Base-by-base conservation (phyloP, 2,329 filamentous ascomycete genomes). In the Xylaria multiplex region DNA sequence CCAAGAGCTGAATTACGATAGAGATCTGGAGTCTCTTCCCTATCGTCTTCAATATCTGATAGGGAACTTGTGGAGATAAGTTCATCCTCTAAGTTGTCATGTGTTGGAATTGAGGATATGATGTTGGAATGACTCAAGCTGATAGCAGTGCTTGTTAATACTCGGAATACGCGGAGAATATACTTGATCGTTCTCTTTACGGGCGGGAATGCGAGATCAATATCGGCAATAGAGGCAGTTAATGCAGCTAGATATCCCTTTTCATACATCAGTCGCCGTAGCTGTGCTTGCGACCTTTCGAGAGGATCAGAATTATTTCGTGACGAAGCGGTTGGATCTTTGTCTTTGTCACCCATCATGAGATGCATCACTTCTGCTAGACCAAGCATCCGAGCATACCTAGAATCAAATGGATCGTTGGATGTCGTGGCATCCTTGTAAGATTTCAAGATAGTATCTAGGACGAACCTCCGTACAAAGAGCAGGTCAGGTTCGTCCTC, bases 221-320 rank as follows among this genome's bases (percentile, higher is more conserved):
- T 91, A 74, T 99, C 96, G 19, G 96, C 93, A 72, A 99, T 94
- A 0, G 96, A 97, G 13, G 90, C 88, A 1, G 96, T 98, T 65
- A 99, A 81, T 54, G 95, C 91, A 27, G 92, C 88, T 67, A 98
- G 90, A 77, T 96, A 97, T 62, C 96, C 93, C 81, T 98, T 99
- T 80, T 99, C 96, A 74, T 97, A 98, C 96, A 99, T 99, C 66
- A 97, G 89, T 71, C 93, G 93, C 40, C 93, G 91, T 71, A 99
- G 86, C 75, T 97, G 93, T 73, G 91, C 90, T 69, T 94, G 91
- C 7, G 93, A 94, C 49, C 84, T 82, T 27, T 78, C 76, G 50
- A 81, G 75, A 3, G 77, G 70, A 8, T 78, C 77, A 19, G 77
- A 75, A 14, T 72, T 64, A 35, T 73, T 70, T 67, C 78, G 75